Percentiles rank a stretch among this genome's conserved stretches.
phyloP scores from a whole-genome alignment of 208 protist genomes.

The Trypanosoma avium region DNA sequence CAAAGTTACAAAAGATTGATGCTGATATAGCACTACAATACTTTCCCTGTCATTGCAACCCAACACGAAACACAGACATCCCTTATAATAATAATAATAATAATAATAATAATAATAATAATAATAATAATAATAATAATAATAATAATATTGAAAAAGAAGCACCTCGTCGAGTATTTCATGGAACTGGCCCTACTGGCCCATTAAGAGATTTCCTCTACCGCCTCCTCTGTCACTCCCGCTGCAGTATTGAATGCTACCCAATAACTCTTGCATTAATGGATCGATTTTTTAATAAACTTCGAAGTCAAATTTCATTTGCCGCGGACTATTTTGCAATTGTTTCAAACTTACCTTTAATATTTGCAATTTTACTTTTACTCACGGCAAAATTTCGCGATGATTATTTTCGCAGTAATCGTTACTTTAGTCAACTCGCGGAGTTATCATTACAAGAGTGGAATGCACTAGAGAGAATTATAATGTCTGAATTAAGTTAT shows the following conservation, averaged over 20 bases:
- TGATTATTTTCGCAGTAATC: conserved; percentile 14
- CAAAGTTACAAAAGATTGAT: background rate
- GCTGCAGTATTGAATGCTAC: conserved; percentile 25
- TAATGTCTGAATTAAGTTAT: conserved; percentile 4
- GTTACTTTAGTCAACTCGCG: conserved; percentile 18
- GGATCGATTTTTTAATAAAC: conserved; percentile 9
- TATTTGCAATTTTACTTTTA: conserved; percentile 16
- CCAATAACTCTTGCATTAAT: conserved; percentile 16
- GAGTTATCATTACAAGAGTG: conserved; percentile 12
- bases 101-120: too few relatives aligned
- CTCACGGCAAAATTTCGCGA: conserved; percentile 19
- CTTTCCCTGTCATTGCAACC: background rate
- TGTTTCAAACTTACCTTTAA: background rate
- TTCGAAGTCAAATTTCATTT: background rate
- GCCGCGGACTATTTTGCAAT: conserved; percentile 2
- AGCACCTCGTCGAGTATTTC: background rate
- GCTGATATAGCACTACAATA: background rate
- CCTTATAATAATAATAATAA: too few relatives aligned
- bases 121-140: too few relatives aligned
- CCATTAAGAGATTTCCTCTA: conserved; percentile 23
- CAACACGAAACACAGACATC: too few relatives aligned
- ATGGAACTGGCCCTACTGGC: conserved; percentile 3
- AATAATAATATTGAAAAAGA: background rate
- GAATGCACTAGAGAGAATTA: conserved; percentile 19
- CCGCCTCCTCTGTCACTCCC: conserved; percentile 21